Percentiles rank a stretch among this genome's conserved stretches.
Conservation (phyloP, 2,329 filamentous ascomycete genomes). For the Diaporthe sp. region DNA sequence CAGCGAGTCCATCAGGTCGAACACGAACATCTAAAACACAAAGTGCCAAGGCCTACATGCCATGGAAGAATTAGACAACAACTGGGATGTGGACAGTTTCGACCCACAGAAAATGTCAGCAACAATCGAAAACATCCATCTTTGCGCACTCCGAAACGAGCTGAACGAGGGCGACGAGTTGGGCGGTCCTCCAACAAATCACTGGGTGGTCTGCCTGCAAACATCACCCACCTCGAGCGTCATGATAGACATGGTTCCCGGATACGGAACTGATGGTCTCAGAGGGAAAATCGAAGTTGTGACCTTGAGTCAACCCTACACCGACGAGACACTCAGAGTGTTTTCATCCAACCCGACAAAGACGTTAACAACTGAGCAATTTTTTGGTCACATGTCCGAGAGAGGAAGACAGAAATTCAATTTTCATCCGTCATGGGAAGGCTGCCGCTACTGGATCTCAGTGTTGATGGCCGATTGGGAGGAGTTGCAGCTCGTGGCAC, state of each 20-base stretch:
- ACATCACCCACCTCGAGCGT: neutral
- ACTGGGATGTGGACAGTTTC: neutral
- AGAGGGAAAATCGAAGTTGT: constrained; percentile 12
- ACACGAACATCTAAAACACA: too few relatives aligned
- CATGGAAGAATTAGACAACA: neutral
- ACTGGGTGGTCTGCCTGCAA: constrained; percentile 18
- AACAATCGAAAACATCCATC: neutral
- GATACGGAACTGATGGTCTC: constrained; percentile 7
- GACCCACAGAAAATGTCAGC: neutral
- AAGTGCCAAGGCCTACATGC: too few relatives aligned
- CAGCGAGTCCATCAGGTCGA: too few relatives aligned
- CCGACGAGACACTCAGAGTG: constrained; percentile 4
- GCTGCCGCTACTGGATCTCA: constrained; percentile 30
- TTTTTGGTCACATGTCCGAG: neutral
- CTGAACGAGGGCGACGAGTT: constrained; percentile 23
- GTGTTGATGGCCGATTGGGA: constrained; percentile 26
- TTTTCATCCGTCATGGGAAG: constrained; percentile 15
- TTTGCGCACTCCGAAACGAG: constrained; percentile 16
- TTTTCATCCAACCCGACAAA: constrained; percentile 8
- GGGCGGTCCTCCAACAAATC: neutral
- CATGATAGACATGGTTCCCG: constrained; percentile 28
- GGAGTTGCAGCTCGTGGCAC: neutral
- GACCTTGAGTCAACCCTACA: neutral
- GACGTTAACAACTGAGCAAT: neutral
- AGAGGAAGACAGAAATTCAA: neutral